phyloP scores from a whole-genome alignment of 2,329 filamentous ascomycete species.

The Apiospora saccharicola region DNA sequence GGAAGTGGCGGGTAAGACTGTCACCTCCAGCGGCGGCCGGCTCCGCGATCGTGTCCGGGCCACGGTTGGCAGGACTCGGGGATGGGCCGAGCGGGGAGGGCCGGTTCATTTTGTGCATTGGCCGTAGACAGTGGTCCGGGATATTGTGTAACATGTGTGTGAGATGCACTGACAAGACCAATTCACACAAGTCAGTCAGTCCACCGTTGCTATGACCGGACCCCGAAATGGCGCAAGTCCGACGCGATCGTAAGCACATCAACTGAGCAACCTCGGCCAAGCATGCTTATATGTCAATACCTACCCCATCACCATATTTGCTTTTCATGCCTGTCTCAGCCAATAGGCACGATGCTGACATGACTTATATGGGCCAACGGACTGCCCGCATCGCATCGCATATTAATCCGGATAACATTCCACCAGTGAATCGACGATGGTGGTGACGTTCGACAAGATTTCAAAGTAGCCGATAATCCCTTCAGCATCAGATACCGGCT shows the following conservation, averaged over 20 bases:
- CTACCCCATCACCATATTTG: background rate
- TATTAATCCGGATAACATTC: background rate
- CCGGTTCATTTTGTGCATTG: background rate
- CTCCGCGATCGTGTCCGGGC: background rate
- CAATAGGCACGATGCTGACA: background rate
- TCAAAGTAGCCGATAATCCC: no score
- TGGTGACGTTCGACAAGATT: background rate
- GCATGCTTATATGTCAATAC: background rate
- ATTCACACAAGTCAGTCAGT: no score
- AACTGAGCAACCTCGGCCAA: no score
- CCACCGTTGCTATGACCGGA: constrained; percentile 1
- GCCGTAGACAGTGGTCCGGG: background rate
- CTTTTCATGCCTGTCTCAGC: background rate
- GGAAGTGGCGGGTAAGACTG: no score
- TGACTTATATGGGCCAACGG: background rate
- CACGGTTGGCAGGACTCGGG: no score
- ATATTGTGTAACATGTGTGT: background rate
- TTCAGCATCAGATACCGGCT: background rate
- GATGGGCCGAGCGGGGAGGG: no score
- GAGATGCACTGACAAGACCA: background rate
- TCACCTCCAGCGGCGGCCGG: background rate
- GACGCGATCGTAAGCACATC: background rate
- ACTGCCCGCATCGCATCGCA: background rate
- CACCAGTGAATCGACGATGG: no score
- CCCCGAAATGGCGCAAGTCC: background rate